Evolutionary conservation across 306 rosid species (phyloP).

Genomic region (Cajanus cajan): DNA sequence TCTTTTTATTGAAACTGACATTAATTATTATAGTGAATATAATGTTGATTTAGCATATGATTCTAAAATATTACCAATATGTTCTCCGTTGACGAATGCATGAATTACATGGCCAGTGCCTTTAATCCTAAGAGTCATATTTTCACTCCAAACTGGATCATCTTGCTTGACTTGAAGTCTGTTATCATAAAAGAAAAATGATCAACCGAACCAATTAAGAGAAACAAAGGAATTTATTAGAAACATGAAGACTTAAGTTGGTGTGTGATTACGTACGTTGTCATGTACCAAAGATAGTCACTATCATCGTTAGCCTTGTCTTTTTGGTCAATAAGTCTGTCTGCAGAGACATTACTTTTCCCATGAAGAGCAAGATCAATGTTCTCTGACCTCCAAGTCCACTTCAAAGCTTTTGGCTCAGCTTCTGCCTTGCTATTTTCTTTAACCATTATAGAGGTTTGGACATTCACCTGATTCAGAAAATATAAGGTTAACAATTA

Average conservation of each 20-base stretch:
- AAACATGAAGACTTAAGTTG: not conserved
- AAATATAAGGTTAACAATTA: not conserved
- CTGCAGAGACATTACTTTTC: not conserved
- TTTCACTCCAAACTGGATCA: constrained; percentile 49
- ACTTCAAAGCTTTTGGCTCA: constrained; percentile 39
- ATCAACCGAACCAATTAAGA: not conserved
- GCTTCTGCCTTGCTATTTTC: constrained; percentile 37
- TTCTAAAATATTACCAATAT: constrained; percentile 37
- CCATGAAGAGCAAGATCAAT: constrained; percentile 32
- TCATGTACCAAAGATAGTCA: constrained; percentile 55
- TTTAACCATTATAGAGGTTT: constrained; percentile 51
- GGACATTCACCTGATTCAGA: constrained; percentile 45
- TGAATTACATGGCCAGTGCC: constrained; percentile 52
- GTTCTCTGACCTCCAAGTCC: constrained; percentile 59
- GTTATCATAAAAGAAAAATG: not conserved
- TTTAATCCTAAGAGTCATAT: constrained; percentile 41
- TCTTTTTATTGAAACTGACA: not conserved
- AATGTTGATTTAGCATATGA: not conserved
- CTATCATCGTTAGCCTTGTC: constrained; percentile 39
- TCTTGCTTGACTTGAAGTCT: constrained; percentile 35
- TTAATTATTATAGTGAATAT: not conserved
- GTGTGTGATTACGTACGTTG: constrained; percentile 47
- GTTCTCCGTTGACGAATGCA: constrained; percentile 49
- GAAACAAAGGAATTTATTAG: not conserved
- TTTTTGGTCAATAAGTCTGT: constrained; percentile 46